A percentile compares a stretch with the other conserved stretches of the same genome.
These are phyloP conservation scores for Porodaedalea pini DNA, from an alignment of 1,284 basidiomycete species.

Conservation along the genomic window DNA sequence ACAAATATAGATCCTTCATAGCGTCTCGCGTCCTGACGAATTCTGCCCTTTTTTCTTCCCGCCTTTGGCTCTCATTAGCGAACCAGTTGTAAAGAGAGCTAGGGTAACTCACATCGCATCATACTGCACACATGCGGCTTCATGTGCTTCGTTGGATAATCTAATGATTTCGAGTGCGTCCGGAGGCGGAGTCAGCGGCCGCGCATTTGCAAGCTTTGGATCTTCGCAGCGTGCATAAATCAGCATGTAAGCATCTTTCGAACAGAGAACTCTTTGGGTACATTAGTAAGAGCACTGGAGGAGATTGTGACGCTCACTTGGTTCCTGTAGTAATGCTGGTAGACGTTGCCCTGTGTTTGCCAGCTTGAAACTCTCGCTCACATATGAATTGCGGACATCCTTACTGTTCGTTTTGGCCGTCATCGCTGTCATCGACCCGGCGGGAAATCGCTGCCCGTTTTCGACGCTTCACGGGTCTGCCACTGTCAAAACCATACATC, in stretches of 20 bases:
- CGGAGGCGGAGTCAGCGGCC: conserved; percentile 40
- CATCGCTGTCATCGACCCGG: conserved; percentile 60
- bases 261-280: conserved; percentile 39
- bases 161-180: conserved; percentile 52
- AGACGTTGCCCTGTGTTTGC: conserved; percentile 5
- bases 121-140: conserved; percentile 49
- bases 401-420: conserved; percentile 45
- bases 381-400: conserved; percentile 19
- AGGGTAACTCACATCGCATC: conserved; percentile 40
- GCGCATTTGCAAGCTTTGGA: not conserved
- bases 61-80: conserved; percentile 33
- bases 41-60: conserved; percentile 36
- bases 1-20: conserved; percentile 58
- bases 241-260: conserved; percentile 90
- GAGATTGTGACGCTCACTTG: not conserved
- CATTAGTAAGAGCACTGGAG: not conserved
- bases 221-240: conserved; percentile 61
- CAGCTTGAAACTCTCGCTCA: not conserved
- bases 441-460: conserved; percentile 30
- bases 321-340: conserved; percentile 5
- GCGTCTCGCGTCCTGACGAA: conserved; percentile 50
- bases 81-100: not conserved
- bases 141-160: conserved; percentile 52
- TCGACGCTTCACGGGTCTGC: conserved; percentile 16
- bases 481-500: conserved; percentile 3